Base-by-base conservation (phyloP, 2,329 filamentous ascomycete genomes). In the Fusarium incarnatum region DNA sequence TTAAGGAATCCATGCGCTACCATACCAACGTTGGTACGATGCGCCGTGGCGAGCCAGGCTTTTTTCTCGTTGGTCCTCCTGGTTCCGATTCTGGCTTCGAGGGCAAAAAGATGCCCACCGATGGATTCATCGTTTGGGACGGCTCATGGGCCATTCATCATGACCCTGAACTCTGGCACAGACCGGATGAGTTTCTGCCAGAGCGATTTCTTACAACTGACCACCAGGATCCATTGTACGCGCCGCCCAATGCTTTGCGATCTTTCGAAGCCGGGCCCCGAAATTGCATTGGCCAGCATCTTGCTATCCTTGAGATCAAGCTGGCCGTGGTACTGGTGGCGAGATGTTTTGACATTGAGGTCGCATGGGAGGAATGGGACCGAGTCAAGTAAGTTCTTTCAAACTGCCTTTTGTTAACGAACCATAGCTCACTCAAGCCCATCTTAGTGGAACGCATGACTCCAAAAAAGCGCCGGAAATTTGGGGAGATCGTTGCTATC, bases 261-360 rank as follows among this genome's bases (percentile, higher is more conserved):
- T 81, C 85, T 0, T 90, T 89, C 72, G 83, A 83, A 46, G 79
- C 83, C 22, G 87, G 87, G 0, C 83, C 83, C 6, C 75, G 87
- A 12, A 85, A 84, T 45, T 90, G 87, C 64, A 83, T 89, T 34
- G 88, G 87, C 0, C 84, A 88, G 76, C 48, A 86, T 64, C 77
- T 89, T 46, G 87, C 84, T 5, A 81, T 86, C 75, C 79, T 85
- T 13, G 70, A 72, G 37, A 52, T 72, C 12, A 72, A 68, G 25
- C 13, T 72, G n/a, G 47, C 46, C 9, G 42, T 62, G 42, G 55
- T 47, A 4, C 45, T 73, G 5, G 34, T 60, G n/a, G 67, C 27
- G 16, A 70, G 70, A 46, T 65, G 63, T 8, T 72, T 71, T 30
- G 70, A 72, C 42, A 22, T 72, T 23, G 60, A 73, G 34, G 60